Percentiles rank a stretch among this genome's conserved stretches.
These are phyloP conservation scores for Pseudoneurospora amorphoporcata DNA, from an alignment of 495 filamentous ascomycete genomes.

Conservation along the genomic window DNA sequence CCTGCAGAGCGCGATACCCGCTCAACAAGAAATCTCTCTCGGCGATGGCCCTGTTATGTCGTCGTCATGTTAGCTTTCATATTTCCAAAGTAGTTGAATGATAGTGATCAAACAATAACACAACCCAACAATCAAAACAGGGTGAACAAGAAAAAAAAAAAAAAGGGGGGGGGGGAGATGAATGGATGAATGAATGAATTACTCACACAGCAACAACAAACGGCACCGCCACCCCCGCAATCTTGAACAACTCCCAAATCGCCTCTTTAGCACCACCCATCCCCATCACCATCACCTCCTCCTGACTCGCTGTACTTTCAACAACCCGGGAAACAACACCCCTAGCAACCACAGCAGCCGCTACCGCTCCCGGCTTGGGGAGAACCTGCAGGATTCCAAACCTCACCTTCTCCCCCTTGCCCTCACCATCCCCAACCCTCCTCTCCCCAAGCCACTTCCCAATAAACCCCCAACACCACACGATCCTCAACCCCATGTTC, in stretches of 20 bases:
- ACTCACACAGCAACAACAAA: conserved; percentile 55
- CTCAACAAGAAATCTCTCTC: conserved; percentile 49
- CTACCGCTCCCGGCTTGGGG: conserved; percentile 16
- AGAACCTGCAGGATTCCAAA: conserved; percentile 21
- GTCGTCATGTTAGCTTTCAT: conserved; percentile 9
- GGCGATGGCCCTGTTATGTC: conserved; percentile 37
- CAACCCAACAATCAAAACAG: background rate
- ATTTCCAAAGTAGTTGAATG: background rate
- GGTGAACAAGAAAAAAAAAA: background rate
- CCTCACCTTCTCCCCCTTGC: background rate
- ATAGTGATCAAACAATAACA: no score
- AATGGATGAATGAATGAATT: background rate
- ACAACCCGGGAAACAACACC: conserved; percentile 12
- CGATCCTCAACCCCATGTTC: conserved; percentile 73
- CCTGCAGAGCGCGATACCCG: conserved; percentile 35
- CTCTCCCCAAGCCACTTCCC: conserved; percentile 44
- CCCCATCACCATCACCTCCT: background rate
- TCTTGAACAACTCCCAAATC: conserved; percentile 39
- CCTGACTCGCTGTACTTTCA: conserved; percentile 22
- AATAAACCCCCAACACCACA: conserved; percentile 72
- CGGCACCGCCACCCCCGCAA: conserved; percentile 39
- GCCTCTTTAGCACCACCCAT: conserved; percentile 13
- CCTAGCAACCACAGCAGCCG: conserved; percentile 13
- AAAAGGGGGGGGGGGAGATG: no score
- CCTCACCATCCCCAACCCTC: conserved; percentile 3